Conservation (phyloP, 2,329 filamentous ascomycete species). For the Fusarium pseudoanthophilum region DNA sequence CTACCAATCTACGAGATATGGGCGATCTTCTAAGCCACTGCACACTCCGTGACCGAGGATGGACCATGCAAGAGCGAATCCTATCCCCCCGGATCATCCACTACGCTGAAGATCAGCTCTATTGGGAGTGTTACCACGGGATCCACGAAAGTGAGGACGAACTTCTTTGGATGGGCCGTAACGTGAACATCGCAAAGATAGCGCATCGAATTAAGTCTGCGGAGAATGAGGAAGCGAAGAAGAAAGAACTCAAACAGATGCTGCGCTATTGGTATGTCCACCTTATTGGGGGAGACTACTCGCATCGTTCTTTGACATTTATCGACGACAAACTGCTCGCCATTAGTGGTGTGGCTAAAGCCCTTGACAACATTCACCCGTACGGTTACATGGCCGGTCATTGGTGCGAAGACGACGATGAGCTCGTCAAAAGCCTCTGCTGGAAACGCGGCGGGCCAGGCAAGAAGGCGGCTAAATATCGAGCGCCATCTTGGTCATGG, state of each 20-base stretch:
- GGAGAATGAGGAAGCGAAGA: not conserved
- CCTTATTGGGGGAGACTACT: constrained; percentile 4
- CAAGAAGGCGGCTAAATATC: not conserved
- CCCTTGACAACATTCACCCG: not conserved
- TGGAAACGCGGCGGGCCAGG: not conserved
- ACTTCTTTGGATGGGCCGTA: not conserved
- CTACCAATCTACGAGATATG: not conserved
- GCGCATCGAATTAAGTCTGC: not conserved
- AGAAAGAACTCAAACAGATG: not conserved
- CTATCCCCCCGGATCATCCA: not conserved
- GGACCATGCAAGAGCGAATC: constrained; percentile 8
- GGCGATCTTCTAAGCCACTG: not conserved
- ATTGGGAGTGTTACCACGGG: constrained; percentile 1
- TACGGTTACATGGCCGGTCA: constrained; percentile 9
- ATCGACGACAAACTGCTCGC: constrained; percentile 7
- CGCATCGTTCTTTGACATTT: not conserved
- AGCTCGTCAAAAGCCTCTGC: not conserved
- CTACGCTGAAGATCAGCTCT: constrained; percentile 2
- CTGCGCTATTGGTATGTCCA: constrained; percentile 6
- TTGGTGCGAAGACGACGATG: not conserved
- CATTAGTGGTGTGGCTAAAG: not conserved
- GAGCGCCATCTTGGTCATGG: constrained; percentile 10
- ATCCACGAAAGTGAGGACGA: constrained; percentile 3
- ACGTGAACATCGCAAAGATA: not conserved
- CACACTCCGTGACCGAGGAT: not conserved